phyloP scores from a whole-genome alignment of 1,139 yeast genomes.

The Yamadazyma jaroonii region DNA sequence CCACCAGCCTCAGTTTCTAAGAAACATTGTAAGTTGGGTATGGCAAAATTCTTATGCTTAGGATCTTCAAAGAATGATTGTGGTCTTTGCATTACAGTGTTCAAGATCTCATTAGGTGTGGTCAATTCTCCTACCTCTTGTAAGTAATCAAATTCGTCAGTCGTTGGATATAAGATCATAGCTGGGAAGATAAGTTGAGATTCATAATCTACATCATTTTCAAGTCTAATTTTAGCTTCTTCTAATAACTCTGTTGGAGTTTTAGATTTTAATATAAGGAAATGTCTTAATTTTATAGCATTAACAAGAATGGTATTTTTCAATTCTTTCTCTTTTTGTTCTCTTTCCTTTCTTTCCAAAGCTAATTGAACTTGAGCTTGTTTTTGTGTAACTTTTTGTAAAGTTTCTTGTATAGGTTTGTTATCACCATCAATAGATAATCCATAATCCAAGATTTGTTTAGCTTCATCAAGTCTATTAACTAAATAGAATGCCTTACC shows the following conservation, averaged over 20 bases:
- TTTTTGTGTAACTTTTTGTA: constrained; percentile 38
- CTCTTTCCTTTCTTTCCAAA: constrained; percentile 29
- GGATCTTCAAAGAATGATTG: constrained; percentile 69
- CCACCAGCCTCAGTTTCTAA: constrained; percentile 88
- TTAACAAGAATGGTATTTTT: constrained; percentile 39
- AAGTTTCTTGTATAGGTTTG: constrained; percentile 45
- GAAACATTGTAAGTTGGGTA: constrained; percentile 64
- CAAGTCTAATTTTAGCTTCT: constrained; percentile 52
- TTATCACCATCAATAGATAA: constrained; percentile 56
- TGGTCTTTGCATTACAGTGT: constrained; percentile 59
- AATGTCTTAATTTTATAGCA: constrained; percentile 57
- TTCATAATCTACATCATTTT: constrained; percentile 69
- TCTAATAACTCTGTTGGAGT: constrained; percentile 51
- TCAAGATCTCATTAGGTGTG: constrained; percentile 58
- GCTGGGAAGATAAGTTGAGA: constrained; percentile 82
- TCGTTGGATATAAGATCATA: constrained; percentile 76
- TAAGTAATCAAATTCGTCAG: constrained; percentile 79
- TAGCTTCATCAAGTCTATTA: constrained; percentile 70
- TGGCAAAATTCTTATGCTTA: constrained; percentile 56
- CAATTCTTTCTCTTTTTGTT: constrained; percentile 29
- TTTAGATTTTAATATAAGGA: constrained; percentile 45
- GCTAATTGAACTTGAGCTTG: constrained; percentile 33
- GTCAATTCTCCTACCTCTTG: constrained; percentile 70
- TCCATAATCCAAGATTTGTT: constrained; percentile 65
- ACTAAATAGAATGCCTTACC: constrained; percentile 77